Conservation (phyloP, 441 rosid genomes). For the Heliophila coronopifolia region DNA sequence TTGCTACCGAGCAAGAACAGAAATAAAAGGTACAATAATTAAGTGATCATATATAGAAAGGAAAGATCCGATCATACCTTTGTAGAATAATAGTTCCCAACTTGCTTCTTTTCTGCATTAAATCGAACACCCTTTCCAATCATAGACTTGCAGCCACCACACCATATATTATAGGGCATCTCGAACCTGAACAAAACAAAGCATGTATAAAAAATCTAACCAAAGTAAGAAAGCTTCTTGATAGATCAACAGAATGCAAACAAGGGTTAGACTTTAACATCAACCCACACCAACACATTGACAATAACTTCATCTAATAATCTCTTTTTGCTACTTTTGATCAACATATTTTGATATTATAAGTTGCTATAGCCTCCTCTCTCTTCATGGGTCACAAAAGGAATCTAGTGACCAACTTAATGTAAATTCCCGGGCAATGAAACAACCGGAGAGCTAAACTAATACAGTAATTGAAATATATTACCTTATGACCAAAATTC, state of each 20-base stretch:
- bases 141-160: conserved; percentile 94
- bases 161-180: conserved; percentile 92
- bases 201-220: background rate
- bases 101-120: conserved; percentile 95
- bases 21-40: background rate
- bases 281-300: background rate
- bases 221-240: background rate
- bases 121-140: conserved; percentile 91
- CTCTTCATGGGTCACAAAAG: background rate
- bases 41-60: conserved; percentile 2
- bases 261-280: background rate
- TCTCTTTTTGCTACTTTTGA: background rate
- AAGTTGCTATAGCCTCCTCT: background rate
- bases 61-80: conserved; percentile 43
- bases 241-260: background rate
- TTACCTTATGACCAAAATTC: conserved; percentile 85
- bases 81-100: conserved; percentile 91
- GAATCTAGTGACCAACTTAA: background rate
- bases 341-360: background rate
- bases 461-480: background rate
- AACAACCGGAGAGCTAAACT: background rate
- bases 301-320: background rate
- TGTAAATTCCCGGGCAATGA: background rate
- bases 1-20: conserved; percentile 1
- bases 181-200: conserved; percentile 57